Evolutionary conservation across 371 early-diverging fungal genomes (phyloP).

Genomic region (Mortierella sp.): DNA sequence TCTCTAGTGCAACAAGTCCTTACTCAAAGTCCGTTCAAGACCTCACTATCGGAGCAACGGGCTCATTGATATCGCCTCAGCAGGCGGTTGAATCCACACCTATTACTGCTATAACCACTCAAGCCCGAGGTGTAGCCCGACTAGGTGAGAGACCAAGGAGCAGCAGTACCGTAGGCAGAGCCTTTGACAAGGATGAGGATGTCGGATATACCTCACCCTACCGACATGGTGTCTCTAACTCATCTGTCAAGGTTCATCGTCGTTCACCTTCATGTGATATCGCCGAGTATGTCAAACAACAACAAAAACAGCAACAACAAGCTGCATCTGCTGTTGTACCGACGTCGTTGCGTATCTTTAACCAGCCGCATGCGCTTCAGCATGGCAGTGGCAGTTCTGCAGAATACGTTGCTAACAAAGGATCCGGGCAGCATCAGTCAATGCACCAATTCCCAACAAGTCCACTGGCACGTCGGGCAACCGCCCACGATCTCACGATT

Average conservation of each 20-base stretch:
- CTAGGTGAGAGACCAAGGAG: conserved; percentile 1
- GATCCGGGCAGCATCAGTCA: too few species aligned
- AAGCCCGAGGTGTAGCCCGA: background rate
- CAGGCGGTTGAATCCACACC: background rate
- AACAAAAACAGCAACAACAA: too few species aligned
- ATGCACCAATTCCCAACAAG: too few species aligned
- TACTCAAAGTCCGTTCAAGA: background rate
- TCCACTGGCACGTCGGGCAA: too few species aligned
- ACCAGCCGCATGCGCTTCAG: background rate
- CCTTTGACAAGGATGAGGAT: conserved; percentile 1
- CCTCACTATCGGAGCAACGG: background rate
- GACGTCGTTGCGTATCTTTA: background rate
- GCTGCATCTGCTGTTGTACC: background rate
- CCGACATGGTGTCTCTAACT: conserved; percentile 17
- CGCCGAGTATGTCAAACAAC: background rate
- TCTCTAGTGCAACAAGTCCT: too few species aligned
- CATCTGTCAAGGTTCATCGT: conserved; percentile 10
- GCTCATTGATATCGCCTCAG: background rate
- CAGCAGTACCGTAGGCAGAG: background rate
- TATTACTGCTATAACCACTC: too few species aligned
- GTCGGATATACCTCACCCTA: conserved; percentile 17
- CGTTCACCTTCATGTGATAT: conserved; percentile 11
- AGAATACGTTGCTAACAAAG: too few species aligned
- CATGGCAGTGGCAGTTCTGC: too few species aligned
- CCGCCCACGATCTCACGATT: too few species aligned